Base-by-base conservation (phyloP, 306 rosid species). In the Elaeagnus macrophylla region DNA sequence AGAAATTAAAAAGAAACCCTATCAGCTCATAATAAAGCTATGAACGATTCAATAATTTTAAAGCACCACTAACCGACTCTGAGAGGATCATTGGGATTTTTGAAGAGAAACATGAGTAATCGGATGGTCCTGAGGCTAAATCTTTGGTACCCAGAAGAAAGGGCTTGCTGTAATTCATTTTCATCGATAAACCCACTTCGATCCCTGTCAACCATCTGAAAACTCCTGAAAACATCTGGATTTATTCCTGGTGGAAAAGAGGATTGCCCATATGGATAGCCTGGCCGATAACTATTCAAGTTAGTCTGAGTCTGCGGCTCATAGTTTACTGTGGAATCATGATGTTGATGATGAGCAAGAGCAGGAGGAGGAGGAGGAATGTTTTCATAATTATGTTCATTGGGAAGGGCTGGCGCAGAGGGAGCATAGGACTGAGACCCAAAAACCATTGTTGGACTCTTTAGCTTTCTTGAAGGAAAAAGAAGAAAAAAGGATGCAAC, bases 141-240 rank as follows among this genome's bases (percentile, higher is more conserved):
- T 18, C 40, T 73, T 40, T 83, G 94, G 59, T 81, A 91, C 1
- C 76, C 80, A 64, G 84, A 76, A 62, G 96, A 78, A 48, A 91
- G 88, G 44, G 95, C 97, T 62, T 67, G 86, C 42, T 81, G 97
- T 69, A 91, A 69, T 47, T 91, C 95, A 1, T 46, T 67, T 12
- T 82, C 94, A 12, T 91, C 95, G 9, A 91, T 82, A 56, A 71
- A 83, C 6, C 97, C 95, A 55, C 97, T 91, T 48, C 83, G 50
- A 65, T 86, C 97, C 19, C 74, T 83, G 61, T 90, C 97, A 19
- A 80, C 94, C 81, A 69, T 71, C 64, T 90, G 80, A 67, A 90
- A 90, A 74, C 79, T 78, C n/a, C 76, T 59, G 37, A 86, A 75
- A 11, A 81, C 86, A 16, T 81, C 89, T 12, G 80, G 86, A 68